Percentiles rank a stretch among this genome's conserved stretches.
These are phyloP conservation scores for Penicillium chermesinum DNA, from an alignment of 495 filamentous ascomycete species.

Conservation along the genomic window DNA sequence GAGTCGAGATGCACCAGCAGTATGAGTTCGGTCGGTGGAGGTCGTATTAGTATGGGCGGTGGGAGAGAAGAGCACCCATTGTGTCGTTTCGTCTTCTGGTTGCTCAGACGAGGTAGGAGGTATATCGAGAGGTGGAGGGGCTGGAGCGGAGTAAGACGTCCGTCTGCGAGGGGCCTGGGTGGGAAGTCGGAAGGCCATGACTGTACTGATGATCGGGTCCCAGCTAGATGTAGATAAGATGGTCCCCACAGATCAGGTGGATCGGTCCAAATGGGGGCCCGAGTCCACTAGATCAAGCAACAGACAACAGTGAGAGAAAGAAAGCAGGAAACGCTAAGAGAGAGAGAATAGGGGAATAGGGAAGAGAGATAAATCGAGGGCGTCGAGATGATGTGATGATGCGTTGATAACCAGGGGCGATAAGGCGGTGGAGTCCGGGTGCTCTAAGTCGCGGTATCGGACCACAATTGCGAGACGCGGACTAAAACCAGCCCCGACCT, in stretches of 20 bases:
- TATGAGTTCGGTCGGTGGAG: conserved; percentile 67
- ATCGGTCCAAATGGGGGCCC: neutral
- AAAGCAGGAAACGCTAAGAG: neutral
- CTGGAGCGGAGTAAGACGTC: conserved; percentile 47
- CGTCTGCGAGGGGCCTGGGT: conserved; percentile 58
- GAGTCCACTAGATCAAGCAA: no score
- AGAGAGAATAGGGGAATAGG: neutral
- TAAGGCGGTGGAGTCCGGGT: conserved; percentile 18
- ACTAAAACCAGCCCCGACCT: neutral
- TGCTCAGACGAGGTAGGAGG: conserved; percentile 34
- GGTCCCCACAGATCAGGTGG: neutral
- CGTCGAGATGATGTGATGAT: conserved; percentile 14
- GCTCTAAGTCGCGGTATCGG: conserved; percentile 20
- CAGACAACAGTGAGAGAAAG: neutral
- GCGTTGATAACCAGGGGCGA: conserved; percentile 17
- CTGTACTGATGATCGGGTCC: conserved; percentile 3
- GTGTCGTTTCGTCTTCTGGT: conserved; percentile 64
- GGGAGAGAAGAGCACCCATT: conserved; percentile 96
- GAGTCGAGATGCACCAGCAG: conserved; percentile 66
- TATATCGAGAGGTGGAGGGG: conserved; percentile 36
- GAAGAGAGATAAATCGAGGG: neutral
- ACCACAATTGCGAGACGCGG: neutral
- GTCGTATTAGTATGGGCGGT: conserved; percentile 63
- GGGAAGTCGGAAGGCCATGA: conserved; percentile 83
- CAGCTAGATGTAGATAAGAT: conserved; percentile 5